Base-by-base conservation (phyloP, 1,139 yeast genomes). In the Protomyces arabidopsidicola region DNA sequence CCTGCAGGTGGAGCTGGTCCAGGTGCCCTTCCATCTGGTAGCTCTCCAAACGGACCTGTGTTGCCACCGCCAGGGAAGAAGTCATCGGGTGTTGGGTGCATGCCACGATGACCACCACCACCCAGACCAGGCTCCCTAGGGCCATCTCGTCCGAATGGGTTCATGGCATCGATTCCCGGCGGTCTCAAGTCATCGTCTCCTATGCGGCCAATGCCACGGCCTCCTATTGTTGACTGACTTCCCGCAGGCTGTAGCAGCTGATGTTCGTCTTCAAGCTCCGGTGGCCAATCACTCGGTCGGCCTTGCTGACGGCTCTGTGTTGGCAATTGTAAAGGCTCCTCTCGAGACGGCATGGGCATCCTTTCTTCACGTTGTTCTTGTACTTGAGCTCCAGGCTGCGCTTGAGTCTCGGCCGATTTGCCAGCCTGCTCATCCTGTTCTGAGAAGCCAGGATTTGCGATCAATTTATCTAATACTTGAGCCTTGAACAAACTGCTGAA, bases 161-260 rank as follows among this genome's bases (percentile, higher is more conserved):
- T 57, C 60, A 58, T 58, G 12, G 66, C 64, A 5, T 67, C 69
- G 8, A 69, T 55, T 3, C 70, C 71, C 3, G 71, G 71, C 20
- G 71, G 71, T 39, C 67, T 50, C 50, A 68, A 53, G 59, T 69
- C 71, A 55, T 69, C 71, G 14, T 67, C 67, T n/a, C 71, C 71
- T 12, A 69, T 67, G 24, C 39, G 18, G n/a, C 63, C 58, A 35
- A 55, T 22, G 63, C 58, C 50, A 22, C 54, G 50, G 6, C 22
- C 50, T 36, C 58, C 57, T 14, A 45, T 27, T 14, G 63, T 64
- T 9, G 60, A 45, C 10, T 63, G 63, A 8, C 55, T 61, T 18
- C 55, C 31, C n/a, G 52, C 52, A 6, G 60, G 31, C 22, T 60
- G 60, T 38, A 61, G 63, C 53, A 68, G 67, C 48, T 67, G 68